A percentile compares a stretch with the other conserved stretches of the same genome.
phyloP scores from a whole-genome alignment of 495 filamentous ascomycete genomes.

The Aspergillus nidulans region DNA sequence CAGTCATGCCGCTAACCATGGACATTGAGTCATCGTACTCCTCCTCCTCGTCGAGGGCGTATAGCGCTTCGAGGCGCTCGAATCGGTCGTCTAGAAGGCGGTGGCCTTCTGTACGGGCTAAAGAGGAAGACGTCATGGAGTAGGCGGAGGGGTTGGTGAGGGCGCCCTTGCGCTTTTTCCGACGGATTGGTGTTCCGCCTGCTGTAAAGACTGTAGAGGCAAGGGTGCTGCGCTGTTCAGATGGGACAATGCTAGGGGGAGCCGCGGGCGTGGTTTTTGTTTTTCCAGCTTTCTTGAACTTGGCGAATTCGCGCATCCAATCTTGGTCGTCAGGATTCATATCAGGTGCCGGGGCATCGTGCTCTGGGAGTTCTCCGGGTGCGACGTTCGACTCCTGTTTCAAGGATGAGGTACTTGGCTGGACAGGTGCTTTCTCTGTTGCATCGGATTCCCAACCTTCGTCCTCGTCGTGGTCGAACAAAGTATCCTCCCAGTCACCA shows the following conservation, averaged over 20 bases:
- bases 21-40: conserved; percentile 52
- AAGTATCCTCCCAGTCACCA: conserved; percentile 60
- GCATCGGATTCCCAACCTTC: conserved; percentile 91
- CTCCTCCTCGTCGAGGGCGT: conserved; percentile 70
- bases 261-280: conserved; percentile 39
- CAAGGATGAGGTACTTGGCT: conserved; percentile 29
- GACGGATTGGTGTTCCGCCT: conserved; percentile 65
- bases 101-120: conserved; percentile 85
- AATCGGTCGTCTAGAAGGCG: conserved; percentile 84
- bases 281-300: conserved; percentile 75
- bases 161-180: conserved; percentile 89
- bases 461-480: conserved; percentile 60
- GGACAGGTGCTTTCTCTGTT: conserved; percentile 67
- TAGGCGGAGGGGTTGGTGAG: conserved; percentile 84
- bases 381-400: conserved; percentile 17
- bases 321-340: conserved; percentile 53
- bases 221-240: conserved; percentile 47
- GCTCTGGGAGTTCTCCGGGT: conserved; percentile 43
- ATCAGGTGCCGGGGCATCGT: conserved; percentile 35
- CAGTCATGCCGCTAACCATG: conserved; percentile 49
- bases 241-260: conserved; percentile 42
- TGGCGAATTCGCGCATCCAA: conserved; percentile 86
- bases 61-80: conserved; percentile 81
- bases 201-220: conserved; percentile 72
- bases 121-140: conserved; percentile 93